phyloP scores from a whole-genome alignment of 2,329 filamentous ascomycete species.

The Curvularia sp. region DNA sequence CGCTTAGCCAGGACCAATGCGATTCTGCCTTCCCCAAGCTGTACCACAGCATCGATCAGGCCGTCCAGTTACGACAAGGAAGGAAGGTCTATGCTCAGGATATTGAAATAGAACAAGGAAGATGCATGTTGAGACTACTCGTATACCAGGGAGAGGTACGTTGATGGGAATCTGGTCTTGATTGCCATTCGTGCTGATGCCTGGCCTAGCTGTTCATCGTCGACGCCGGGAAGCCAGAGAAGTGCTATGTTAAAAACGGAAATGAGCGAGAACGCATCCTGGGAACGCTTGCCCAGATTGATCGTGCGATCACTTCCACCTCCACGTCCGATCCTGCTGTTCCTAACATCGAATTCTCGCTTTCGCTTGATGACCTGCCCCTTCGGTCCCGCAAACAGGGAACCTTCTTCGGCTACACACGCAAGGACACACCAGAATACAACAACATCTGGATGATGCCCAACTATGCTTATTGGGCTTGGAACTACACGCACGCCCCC shows the following conservation, averaged over 20 bases:
- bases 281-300: conserved; percentile 45
- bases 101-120: conserved; percentile 38
- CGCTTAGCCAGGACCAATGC: conserved; percentile 44
- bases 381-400: conserved; percentile 38
- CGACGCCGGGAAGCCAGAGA: conserved; percentile 41
- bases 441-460: conserved; percentile 48
- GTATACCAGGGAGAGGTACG: conserved; percentile 43
- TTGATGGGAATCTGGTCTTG: neutral
- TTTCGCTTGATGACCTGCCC: conserved; percentile 45
- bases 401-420: conserved; percentile 43
- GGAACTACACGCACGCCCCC: conserved; percentile 47
- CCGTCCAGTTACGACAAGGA: conserved; percentile 35
- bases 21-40: conserved; percentile 44
- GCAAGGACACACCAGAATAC: conserved; percentile 38
- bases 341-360: conserved; percentile 44
- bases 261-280: conserved; percentile 48
- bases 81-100: conserved; percentile 39
- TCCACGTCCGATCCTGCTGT: conserved; percentile 37
- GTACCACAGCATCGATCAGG: conserved; percentile 40
- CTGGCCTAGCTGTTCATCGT: conserved; percentile 39
- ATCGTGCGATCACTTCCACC: conserved; percentile 39
- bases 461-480: conserved; percentile 47
- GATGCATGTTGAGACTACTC: conserved; percentile 45
- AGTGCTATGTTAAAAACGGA: conserved; percentile 45
- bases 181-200: conserved; percentile 13